Evolutionary conservation across 2,329 filamentous ascomycete genomes (phyloP), one percentile per base, ranked within the genome.

Genomic region (Fusarium falciforme): DNA sequence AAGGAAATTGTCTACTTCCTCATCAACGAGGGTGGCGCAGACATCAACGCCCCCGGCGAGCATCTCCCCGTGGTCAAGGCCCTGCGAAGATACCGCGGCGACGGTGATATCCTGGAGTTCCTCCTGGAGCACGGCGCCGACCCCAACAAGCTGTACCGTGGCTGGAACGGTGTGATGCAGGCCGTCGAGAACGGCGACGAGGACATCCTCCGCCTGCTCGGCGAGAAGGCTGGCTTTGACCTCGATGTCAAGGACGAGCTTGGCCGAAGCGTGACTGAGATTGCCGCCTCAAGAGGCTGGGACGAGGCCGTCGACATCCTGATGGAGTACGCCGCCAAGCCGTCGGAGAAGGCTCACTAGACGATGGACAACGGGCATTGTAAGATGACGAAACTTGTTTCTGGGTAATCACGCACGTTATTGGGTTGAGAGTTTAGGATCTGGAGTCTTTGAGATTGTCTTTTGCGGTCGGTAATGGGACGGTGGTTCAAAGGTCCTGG

Each of bases 21-120:
- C 11, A 84, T 93, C 66, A 86, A 89, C 58, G 87, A 91, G 70
- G 90, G 87, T 1, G 87, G 87, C 10, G 91, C 91, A 0, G 90
- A 93, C 76, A 87, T 90, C 52, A 93, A 93, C 78, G 85, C 89
- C 0, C 91, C 92, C 0, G 92, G 92, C 22, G 92, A 93, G 83
- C 92, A 93, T 80, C 82, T 93, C 12, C 92, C 92, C 9, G 87
- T 93, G 62, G 91, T 93, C 79, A 93, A 93, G 81, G 90, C 92
- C 2, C 85, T 93, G 52, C 87, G 91, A 5, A 85, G 90, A 25
- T 88, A 88, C 75, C 84, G 87, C 63, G 85, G 85, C 10, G 84
- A 92, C 73, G 87, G 88, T 0, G 87, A 89, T 44, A 89, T 92
- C 64, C 85, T 93, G 35, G 87, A 91, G 79, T 84, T 91, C 82